Evolutionary conservation across 768 basidiomycete species (phyloP).

Genomic region (Termitomyces sp.): DNA sequence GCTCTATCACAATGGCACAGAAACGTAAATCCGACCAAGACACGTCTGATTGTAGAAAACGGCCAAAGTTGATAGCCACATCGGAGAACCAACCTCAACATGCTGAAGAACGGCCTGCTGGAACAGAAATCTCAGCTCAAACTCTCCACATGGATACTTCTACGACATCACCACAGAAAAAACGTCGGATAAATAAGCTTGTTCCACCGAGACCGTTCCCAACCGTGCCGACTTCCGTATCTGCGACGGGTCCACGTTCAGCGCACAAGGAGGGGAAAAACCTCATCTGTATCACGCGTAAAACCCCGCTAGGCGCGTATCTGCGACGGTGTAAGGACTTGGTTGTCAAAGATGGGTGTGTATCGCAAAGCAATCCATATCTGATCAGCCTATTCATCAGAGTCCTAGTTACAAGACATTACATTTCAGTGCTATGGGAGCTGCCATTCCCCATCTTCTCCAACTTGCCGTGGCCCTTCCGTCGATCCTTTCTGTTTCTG

Average conservation of each 20-base stretch:
- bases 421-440: constrained; percentile 79
- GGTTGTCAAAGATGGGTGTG: constrained; percentile 68
- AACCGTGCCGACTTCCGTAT: constrained; percentile 66
- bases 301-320: constrained; percentile 66
- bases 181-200: constrained; percentile 53
- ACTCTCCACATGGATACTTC: not conserved
- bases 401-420: constrained; percentile 60
- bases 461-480: constrained; percentile 69
- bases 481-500: constrained; percentile 59
- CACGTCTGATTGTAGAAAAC: constrained; percentile 20
- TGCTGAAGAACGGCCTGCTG: not conserved
- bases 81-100: constrained; percentile 9
- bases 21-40: constrained; percentile 34
- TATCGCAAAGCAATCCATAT: not conserved
- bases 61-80: constrained; percentile 23
- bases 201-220: constrained; percentile 72
- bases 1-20: constrained; percentile 15
- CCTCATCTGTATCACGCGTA: constrained; percentile 73
- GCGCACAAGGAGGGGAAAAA: constrained; percentile 79
- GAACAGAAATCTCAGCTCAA: not conserved
- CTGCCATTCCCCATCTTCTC: constrained; percentile 79
- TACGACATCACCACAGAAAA: constrained; percentile 10
- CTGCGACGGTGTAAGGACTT: constrained; percentile 72
- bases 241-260: constrained; percentile 77
- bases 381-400: not conserved